Base-by-base conservation (phyloP, 2,329 filamentous ascomycete genomes). In the Epichloe gansuensis region DNA sequence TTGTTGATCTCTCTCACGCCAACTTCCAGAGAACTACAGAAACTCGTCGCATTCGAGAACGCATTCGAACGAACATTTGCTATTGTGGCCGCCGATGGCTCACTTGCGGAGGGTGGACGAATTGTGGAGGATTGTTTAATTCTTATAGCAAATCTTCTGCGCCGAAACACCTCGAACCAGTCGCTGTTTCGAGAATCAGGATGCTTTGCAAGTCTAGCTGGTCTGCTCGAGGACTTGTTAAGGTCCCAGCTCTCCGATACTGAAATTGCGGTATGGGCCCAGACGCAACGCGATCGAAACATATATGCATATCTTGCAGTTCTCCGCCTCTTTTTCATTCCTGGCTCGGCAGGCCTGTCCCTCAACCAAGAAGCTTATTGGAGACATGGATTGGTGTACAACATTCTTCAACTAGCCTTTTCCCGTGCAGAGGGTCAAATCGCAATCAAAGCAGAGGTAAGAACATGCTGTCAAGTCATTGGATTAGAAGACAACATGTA, bases 1-100 rank as follows among this genome's bases (percentile, higher is more conserved):
- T 76, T 98, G 13, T 78, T 98, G 47, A 95, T 87, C 35, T 87
- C 89, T 53, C 75, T 98, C 34, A 96, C 93, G 0, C 87, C 89
- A 34, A 84, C 83, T 0, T 95, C 91, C 8, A 72, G 84, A 42
- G 90, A 97, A 61, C 79, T 98, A 50, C 90, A 97, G 64, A 97
- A 97, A 66, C 77, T 97, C 2, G 90, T 97, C 25, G 93, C 89
- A 0, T 97, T 96, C 59, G 89, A 96, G 62, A 91, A 89, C 73
- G 88, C 90, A 0, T 97, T 96, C 61, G 89, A 93, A 55, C 82
- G 85, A 43, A 73, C 94, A 27, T 96, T 97, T 64, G 75, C 75
- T 44, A 83, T 97, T 50, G 87, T 98, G 50, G 78, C 84, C 57
- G 73, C 76, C 0, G 93, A 98, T 61, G 93, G 93, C 0, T 85